Evolutionary conservation across 805 yeast species (phyloP), one percentile per base, ranked within the genome.

Genomic region (Metschnikowia dekortorum): DNA sequence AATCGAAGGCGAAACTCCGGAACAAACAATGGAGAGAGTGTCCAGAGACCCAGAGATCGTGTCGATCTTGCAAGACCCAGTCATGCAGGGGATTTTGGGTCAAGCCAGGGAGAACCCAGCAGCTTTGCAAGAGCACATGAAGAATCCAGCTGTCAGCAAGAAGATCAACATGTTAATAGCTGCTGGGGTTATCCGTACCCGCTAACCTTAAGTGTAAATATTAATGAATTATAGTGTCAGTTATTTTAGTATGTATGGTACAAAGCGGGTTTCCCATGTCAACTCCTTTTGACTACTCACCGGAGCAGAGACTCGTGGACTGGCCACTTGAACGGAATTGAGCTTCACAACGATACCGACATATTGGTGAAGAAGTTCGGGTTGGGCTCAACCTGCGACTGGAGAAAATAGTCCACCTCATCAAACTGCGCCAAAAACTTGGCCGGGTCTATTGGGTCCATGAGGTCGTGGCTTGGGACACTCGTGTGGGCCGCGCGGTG

Each of bases 51-150:
- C 98, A n/a, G 97, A 91, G 73, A 87, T 92, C 51, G 89, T 86
- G 49, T 78, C 83, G 46, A 90, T 92, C 55, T 76, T 94, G 71
- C 89, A 87, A 67, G 97, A 91, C 66, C 97, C 97, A 10, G 90
- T 92, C 39, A 92, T 94, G 97, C 94, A 90, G 73, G 85, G 92
- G 50, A 94, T 94, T 57, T 78, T 94, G 67, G 85, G 82, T 60
- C 99, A 94, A 74, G 98, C 98, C 16, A 87, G 85, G 68, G 88
- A 83, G 53, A 87, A 94, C 67, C 99, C 99, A 46, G 96, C 96
- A 41, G 98, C 98, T 49, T 79, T 94, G 61, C 95, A 88, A 67
- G 97, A 92, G 62, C 99, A 94, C 73, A 90, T 94, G 97, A 87
- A 83, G 78, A 94, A 94, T 72, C 98, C 99, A 38, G 95, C 84